Conservation (phyloP, 1,284 basidiomycete genomes). For the Coniferiporia weirii region DNA sequence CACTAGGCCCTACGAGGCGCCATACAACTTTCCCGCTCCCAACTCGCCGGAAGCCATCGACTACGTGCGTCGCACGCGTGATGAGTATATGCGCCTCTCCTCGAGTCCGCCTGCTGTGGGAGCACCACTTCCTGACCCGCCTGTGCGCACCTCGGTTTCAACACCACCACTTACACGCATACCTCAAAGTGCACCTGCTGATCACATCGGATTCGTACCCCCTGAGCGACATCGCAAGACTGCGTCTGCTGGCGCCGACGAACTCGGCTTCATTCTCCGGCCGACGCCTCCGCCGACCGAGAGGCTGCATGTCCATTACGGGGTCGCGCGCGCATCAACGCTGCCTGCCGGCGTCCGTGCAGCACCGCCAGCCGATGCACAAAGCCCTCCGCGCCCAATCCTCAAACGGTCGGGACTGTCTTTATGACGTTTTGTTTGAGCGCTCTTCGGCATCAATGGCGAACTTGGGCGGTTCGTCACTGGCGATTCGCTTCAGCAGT, state of each 20-base stretch:
- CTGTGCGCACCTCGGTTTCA: too few species aligned
- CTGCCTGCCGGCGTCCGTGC: neutral
- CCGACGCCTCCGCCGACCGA: neutral
- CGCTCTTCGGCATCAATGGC: neutral
- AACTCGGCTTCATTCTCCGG: neutral
- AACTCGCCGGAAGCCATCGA: conserved; percentile 31
- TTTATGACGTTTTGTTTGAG: neutral
- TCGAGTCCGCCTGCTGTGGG: neutral
- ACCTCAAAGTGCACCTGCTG: neutral
- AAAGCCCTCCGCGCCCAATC: neutral
- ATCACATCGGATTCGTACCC: neutral
- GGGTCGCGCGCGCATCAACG: neutral
- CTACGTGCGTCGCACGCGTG: conserved; percentile 29
- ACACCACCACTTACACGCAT: neutral
- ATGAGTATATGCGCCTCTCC: neutral
- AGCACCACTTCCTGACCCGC: neutral
- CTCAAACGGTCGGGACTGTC: neutral
- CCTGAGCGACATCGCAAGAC: neutral
- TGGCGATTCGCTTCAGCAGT: too few species aligned
- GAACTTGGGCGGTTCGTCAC: too few species aligned
- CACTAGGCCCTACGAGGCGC: conserved; percentile 56
- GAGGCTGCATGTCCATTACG: neutral
- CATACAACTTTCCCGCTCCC: conserved; percentile 53
- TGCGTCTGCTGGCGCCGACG: neutral
- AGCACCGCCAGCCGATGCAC: neutral